These are phyloP conservation scores for Naganishia albida DNA, from an alignment of 1,284 basidiomycete genomes.

Conservation along the genomic window DNA sequence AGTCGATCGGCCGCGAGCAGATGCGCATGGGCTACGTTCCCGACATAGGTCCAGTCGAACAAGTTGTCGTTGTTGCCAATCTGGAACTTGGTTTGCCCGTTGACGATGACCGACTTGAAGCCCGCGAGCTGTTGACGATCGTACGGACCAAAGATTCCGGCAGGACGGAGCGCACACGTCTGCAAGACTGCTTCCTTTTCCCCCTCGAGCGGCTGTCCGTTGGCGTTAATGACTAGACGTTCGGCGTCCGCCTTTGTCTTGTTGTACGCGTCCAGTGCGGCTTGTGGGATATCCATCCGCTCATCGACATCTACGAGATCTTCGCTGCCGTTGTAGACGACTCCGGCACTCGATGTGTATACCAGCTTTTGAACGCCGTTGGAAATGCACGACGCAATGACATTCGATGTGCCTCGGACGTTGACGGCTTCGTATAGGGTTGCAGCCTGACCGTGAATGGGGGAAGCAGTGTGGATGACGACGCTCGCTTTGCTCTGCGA, in stretches of 20 bases:
- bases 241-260: constrained; percentile 95
- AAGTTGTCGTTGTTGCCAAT: constrained; percentile 91
- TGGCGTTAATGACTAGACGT: constrained; percentile 77
- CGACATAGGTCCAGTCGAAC: constrained; percentile 97
- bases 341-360: constrained; percentile 92
- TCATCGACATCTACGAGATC: constrained; percentile 84
- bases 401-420: constrained; percentile 82
- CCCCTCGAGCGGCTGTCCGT: constrained; percentile 56
- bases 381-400: constrained; percentile 77
- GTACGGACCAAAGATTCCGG: constrained; percentile 96
- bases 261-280: constrained; percentile 88
- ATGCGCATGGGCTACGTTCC: constrained; percentile 93
- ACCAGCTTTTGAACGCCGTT: constrained; percentile 81
- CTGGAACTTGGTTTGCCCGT: constrained; percentile 86
- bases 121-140: constrained; percentile 86
- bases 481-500: constrained; percentile 76
- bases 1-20: constrained; percentile 80
- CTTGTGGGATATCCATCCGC: constrained; percentile 72
- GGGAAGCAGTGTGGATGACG: constrained; percentile 95
- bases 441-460: constrained; percentile 68
- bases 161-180: constrained; percentile 87
- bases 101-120: constrained; percentile 76
- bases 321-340: constrained; percentile 82
- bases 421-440: constrained; percentile 91
- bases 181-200: constrained; percentile 67